These are phyloP conservation scores for Guadua angustifolia DNA, from an alignment of 176 grass and related monocot genomes.

Conservation along the genomic window DNA sequence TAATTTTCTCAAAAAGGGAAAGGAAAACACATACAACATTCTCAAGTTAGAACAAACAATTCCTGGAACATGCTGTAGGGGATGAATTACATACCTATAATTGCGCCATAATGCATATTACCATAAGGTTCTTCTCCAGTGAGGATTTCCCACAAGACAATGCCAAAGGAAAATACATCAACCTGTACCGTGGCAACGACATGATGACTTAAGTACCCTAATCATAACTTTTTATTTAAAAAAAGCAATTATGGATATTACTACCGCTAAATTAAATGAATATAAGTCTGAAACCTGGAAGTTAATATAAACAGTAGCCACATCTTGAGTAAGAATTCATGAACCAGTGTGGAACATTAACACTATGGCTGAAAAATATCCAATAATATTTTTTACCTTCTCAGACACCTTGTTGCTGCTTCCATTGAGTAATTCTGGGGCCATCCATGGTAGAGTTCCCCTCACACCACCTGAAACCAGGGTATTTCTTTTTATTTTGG, in stretches of 20 bases:
- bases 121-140: slow-evolving; percentile 91
- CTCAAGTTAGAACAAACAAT: slow-evolving; percentile 16
- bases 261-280: neutral
- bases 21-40: neutral
- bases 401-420: slow-evolving; percentile 90
- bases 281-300: neutral
- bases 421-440: slow-evolving; percentile 86
- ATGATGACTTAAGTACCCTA: neutral
- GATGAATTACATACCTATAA: slow-evolving; percentile 65
- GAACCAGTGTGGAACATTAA: neutral
- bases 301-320: neutral
- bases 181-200: slow-evolving; percentile 58
- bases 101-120: slow-evolving; percentile 93
- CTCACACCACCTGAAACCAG: slow-evolving; percentile 94
- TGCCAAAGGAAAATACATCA: slow-evolving; percentile 92
- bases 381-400: slow-evolving; percentile 61
- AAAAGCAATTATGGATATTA: slow-evolving; percentile 9
- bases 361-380: neutral
- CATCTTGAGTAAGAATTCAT: neutral
- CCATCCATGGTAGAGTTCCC: slow-evolving; percentile 90
- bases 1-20: slow-evolving; percentile 14
- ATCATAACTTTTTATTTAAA: neutral
- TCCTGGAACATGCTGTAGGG: neutral
- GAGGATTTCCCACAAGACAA: slow-evolving; percentile 92
- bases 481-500: slow-evolving; percentile 93